Base-by-base conservation (phyloP, 768 basidiomycete species). In the Lactarius sp. region DNA sequence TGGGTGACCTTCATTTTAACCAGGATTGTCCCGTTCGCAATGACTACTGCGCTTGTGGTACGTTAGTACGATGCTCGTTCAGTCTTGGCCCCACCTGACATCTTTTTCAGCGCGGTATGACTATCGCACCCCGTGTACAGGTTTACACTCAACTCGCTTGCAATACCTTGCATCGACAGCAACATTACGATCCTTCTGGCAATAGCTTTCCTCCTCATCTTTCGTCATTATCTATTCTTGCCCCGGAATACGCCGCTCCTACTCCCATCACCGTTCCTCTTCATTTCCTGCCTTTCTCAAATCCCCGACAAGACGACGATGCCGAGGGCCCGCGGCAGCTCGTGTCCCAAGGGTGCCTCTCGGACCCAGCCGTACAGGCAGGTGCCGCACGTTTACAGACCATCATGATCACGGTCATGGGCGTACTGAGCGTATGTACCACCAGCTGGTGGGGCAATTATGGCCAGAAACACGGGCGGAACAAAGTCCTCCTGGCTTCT, bases 361-460 rank as follows among this genome's bases (percentile, higher is more conserved):
- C 75, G 22, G 77, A 84, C 59, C 78, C 86, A 8, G 80, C 76
- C 22, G 87, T 90, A 6, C 84, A 87, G 67, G 83, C 86, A 6
- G 79, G 83, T 46, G 88, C 88, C 2, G 89, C 87, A 27, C 80
- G 78, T 60, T 80, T 91, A n/a, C 90, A 91, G 75, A 86, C 86
- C 7, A 81, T 84, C 55, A 84, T 95, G 73, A 86, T 86, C 2
- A 85, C 89, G 12, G 81, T 81, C 9, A 88, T 90, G 85, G 92
- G 90, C 56, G 71, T 83, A 7, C 78, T 97, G 46, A 88, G 90
- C 56, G 90, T 91, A 1, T 75, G 92, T 52, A 90, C 89, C 4
- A 92, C 92, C 0, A 91, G 89, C 0, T 90, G 87, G 76, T 97
- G 94, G 94, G 90, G 90, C 56, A 81, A 85, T 54, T 82, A 86